Evolutionary conservation across 2,329 filamentous ascomycete genomes (phyloP).

Genomic region (Neonectria magnoliae): DNA sequence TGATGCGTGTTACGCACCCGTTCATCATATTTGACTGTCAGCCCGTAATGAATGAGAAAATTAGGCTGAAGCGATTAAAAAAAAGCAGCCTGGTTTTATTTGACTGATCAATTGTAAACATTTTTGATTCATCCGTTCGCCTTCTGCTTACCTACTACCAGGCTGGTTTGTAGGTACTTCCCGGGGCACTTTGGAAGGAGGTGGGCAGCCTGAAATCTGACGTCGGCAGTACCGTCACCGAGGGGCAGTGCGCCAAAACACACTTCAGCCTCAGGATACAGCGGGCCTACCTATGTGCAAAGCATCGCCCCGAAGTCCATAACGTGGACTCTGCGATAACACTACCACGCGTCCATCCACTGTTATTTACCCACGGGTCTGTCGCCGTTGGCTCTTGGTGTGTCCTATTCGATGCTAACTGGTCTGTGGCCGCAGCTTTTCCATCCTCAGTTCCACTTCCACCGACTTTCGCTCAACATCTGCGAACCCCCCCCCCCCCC

Average conservation of each 20-base stretch:
- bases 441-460: conserved; percentile 32
- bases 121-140: conserved; percentile 2
- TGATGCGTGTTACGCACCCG: not conserved
- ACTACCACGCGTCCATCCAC: conserved; percentile 7
- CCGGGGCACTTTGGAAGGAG: not conserved
- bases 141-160: not conserved
- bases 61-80: not conserved
- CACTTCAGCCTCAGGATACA: conserved; percentile 39
- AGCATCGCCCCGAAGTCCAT: conserved; percentile 16
- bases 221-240: conserved; percentile 31
- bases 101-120: conserved; percentile 5
- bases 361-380: conserved; percentile 4
- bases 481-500: conserved; percentile 32
- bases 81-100: conserved; percentile 2
- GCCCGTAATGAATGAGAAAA: conserved; percentile 7
- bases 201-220: conserved; percentile 28
- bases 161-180: not conserved
- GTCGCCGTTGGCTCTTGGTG: conserved; percentile 1
- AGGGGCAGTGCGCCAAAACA: conserved; percentile 37
- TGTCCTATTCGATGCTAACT: conserved; percentile 30
- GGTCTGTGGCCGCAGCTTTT: conserved; percentile 20
- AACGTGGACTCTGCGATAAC: conserved; percentile 9
- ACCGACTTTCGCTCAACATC: conserved; percentile 35
- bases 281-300: conserved; percentile 13
- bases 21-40: not conserved